Base-by-base conservation (phyloP, 441 rosid genomes). In the Metrosideros polymorpha region DNA sequence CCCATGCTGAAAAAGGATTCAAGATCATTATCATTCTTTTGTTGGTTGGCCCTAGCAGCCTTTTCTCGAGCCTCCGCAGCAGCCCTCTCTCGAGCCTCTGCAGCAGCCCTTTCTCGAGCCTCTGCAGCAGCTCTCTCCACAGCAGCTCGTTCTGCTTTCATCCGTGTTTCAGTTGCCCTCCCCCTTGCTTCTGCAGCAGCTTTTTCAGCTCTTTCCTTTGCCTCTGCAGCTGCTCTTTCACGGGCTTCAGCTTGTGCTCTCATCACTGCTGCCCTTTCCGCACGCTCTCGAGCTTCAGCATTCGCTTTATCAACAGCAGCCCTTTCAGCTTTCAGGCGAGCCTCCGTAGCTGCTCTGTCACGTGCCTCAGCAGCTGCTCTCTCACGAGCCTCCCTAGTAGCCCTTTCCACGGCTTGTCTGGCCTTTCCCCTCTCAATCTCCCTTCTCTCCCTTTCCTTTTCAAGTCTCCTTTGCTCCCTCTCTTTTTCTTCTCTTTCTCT, bases 301-400 rank as follows among this genome's bases (percentile, higher is more conserved):
- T 92, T 50, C 59, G 89, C 99, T 90, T 94, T 97, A 57, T 83
- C 98, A 83, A 90, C 96, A 89, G 97, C 97, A 88, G 95, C 96
- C 91, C 95, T 95, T 90, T 97, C 98, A 87, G 95, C 96, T 93
- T 88, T 95, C 13, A 89, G 87, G 85, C 93, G 98, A 87, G 99
- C 99, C 49, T 94, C 99, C 82, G 87, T 79, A 54, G 97, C 98
- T 87, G 98, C 99, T 92, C 99, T 95, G 17, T 52, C 84, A 83
- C 84, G 84, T 83, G 84, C 84, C 45, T 29, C 84, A 51, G 45
- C 59, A 83, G 84, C 84, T 17, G 84, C 84, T 51, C 84, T 83
- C 92, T 96, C 99, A 22, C 99, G 96, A 89, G 98, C 99, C 92
- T 97, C 99, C 91, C 98, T 94, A 71, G 97, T 95, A 88, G 98